Conservation (phyloP, 78 protist genomes). For the Acrasis kona region DNA sequence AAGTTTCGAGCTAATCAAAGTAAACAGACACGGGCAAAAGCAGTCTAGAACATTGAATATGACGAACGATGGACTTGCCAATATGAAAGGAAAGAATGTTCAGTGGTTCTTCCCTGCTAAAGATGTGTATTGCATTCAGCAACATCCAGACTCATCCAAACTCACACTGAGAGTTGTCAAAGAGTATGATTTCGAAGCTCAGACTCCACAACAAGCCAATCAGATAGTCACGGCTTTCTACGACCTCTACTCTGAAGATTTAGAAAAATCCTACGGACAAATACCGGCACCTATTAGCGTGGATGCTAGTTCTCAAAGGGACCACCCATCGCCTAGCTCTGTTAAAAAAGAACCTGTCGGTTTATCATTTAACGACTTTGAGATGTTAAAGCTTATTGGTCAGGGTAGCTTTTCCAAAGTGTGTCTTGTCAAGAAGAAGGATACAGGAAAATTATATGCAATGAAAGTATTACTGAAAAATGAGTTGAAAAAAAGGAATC, state of each 20-base stretch:
- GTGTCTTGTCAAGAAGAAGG: conserved; percentile 61
- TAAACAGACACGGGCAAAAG: no score
- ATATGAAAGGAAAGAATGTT: neutral
- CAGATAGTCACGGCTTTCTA: no score
- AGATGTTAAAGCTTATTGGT: neutral
- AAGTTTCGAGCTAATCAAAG: no score
- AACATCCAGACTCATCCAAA: neutral
- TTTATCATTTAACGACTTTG: neutral
- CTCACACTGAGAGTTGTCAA: neutral
- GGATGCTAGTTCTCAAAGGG: no score
- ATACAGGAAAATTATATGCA: conserved; percentile 66
- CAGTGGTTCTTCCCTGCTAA: neutral
- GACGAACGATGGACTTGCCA: neutral
- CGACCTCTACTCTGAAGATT: no score
- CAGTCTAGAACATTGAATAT: no score
- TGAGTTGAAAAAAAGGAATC: conserved; percentile 36
- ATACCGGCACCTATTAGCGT: neutral
- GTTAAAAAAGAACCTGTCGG: neutral
- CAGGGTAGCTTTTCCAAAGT: conserved; percentile 53
- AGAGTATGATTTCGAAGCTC: neutral
- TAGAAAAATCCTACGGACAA: neutral
- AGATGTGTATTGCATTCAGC: neutral
- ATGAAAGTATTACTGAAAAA: conserved; percentile 74
- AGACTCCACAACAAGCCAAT: no score
- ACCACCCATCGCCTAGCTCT: no score